Evolutionary conservation across 2,329 filamentous ascomycete genomes (phyloP), one percentile per base, ranked within the genome.

Genomic region (Trichoderma brevicompactum): DNA sequence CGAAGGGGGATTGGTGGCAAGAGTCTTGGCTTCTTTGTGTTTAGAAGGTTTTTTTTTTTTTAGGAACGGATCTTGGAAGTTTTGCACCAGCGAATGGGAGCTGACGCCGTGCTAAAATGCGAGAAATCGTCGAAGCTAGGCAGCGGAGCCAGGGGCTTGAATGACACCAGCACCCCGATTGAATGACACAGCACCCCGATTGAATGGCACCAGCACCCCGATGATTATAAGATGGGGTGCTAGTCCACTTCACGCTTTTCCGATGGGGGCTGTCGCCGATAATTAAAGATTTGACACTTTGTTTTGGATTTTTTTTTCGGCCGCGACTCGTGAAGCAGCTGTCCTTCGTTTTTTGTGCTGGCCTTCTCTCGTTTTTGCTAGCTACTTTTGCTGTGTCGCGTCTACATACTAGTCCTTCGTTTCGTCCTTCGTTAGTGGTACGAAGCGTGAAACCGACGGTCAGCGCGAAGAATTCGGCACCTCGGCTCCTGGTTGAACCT

Each of bases 281-380:
- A 28, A n/a, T 32, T 15, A 12, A 28, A 55, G 36, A 28, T 23
- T 55, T 36, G 19, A 13, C 23, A 28, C n/a, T 32, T 36, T 43
- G 8, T 43, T 56, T 56, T 12, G 12, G 12, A 12, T 40, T 40
- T 40, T 50, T 15, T n/a, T 34, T 46, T 12, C n/a, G 19, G n/a
- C 13, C 58, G 36, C 43, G 32, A 59, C 12, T 28, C 23, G 34
- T 49, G 44, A 59, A 38, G 56, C 34, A 60, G 59, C 48, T 38
- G 59, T 62, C 59, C 12, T 36, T 62, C 59, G 48, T 62, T 62
- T 15, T 13, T 23, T 7, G 15, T 62, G 59, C 36, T 40, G 56
- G 34, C 46, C 41, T 40, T 43, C 13, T 40, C 5, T 41, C 15
- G 5, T 56, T 28, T 28, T 2, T 28, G 23, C 23, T 28, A 28